phyloP scores from a whole-genome alignment of 225 moss, liverwort and hornwort species.

The Anthoceros angustus region DNA sequence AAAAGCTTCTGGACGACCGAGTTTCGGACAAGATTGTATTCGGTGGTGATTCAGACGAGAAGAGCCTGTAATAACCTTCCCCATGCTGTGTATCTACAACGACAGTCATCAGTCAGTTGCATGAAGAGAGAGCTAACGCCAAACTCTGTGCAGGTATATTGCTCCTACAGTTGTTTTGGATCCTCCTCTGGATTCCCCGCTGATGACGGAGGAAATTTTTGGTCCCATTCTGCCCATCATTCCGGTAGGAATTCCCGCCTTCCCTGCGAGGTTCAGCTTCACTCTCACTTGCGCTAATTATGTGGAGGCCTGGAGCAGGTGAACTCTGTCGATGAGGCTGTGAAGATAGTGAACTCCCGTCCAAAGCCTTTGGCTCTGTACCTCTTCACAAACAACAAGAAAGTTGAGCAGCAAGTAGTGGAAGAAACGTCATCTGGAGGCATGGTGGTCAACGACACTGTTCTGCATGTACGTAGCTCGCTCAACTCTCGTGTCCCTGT shows the following conservation, averaged over 20 bases:
- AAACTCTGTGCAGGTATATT: background rate
- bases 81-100: background rate
- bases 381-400: slow-evolving; percentile 9
- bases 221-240: background rate
- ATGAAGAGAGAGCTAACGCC: background rate
- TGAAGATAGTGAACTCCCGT: slow-evolving; percentile 9
- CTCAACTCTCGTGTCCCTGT: background rate
- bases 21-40: background rate
- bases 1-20: background rate
- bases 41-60: background rate
- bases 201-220: slow-evolving; percentile 3
- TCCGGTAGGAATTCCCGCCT: background rate
- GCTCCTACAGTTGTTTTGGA: background rate
- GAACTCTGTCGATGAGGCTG: background rate
- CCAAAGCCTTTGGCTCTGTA: slow-evolving; percentile 21
- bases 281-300: background rate
- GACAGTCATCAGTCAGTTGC: background rate
- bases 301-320: background rate
- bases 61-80: slow-evolving; percentile 2
- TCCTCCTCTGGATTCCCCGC: background rate
- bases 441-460: slow-evolving; percentile 11
- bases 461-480: slow-evolving; percentile 6
- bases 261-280: too few species aligned
- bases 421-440: slow-evolving; percentile 17
- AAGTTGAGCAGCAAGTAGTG: slow-evolving; percentile 9